Evolutionary conservation across 2,329 filamentous ascomycete genomes (phyloP), one percentile per base, ranked within the genome.

Genomic region (Westerdykella sp.): DNA sequence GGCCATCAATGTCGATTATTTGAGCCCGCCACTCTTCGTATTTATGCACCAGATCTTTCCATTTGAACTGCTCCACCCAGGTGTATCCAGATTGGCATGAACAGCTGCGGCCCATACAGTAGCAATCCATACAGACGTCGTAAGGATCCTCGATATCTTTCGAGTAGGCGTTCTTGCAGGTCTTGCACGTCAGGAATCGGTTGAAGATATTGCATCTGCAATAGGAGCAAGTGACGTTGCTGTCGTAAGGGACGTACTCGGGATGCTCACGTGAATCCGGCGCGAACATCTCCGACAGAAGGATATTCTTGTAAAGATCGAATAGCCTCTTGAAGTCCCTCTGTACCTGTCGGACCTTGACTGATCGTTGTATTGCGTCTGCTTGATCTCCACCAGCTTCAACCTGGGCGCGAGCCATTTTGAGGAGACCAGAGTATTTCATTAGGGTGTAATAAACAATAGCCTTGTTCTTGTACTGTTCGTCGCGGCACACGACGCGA

Each of bases 401-500:
- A 39, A 80, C 77, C 39, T 78, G 71, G 18, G 75, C 70, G 42
- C 76, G 70, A 13, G 87, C 76, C 39, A 80, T 73, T n/a, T 73
- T 71, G 48, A 84, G 69, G 22, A 79, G 64, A 5, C 65, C 65
- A 1, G 76, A 77, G 62, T 97, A 97, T 57, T 89, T 93, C 10
- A 84, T 72, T 3, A 97, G 74, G 0, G 89, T 87, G 62, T 84
- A 95, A 65, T 90, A 95, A 36, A 96, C 76, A 45, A 97, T 96
- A 5, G 90, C 87, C 65, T 97, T 97, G 70, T 95, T 96, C 66
- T 97, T 97, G 73, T 98, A 98, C 65, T 97, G 91, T 64, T 98
- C 93, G 54, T 98, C 93, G 31, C 93, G 85, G 62, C 93, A 97
- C 2, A 97, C 91, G 54, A 96, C 79, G 11, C 89, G 80, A 9